Conservation (phyloP, 192 early-diverging fungal species). For the Umbelopsis sp. region DNA sequence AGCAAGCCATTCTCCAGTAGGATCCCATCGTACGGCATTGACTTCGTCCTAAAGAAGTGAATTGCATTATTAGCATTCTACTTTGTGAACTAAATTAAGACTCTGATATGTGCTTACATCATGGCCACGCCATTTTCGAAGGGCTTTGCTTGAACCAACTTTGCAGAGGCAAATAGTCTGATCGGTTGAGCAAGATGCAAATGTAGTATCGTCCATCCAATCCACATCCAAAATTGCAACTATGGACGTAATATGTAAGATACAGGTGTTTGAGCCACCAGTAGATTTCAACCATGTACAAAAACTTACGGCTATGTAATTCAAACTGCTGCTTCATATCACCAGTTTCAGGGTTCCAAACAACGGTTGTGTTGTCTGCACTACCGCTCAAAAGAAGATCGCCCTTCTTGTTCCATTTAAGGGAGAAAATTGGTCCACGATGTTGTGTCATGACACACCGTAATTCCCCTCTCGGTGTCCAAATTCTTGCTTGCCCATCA, state of each 20-base stretch:
- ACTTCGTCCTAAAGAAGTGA: slow-evolving; percentile 61
- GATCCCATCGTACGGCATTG: slow-evolving; percentile 79
- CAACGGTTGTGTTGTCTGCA: slow-evolving; percentile 77
- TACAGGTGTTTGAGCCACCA: background rate
- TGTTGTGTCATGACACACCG: slow-evolving; percentile 67
- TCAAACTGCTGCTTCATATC: slow-evolving; percentile 73
- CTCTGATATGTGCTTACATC: slow-evolving; percentile 38
- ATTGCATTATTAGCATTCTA: background rate
- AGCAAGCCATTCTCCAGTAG: slow-evolving; percentile 64
- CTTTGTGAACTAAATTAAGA: background rate
- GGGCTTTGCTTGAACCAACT: slow-evolving; percentile 66
- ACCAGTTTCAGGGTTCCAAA: slow-evolving; percentile 85
- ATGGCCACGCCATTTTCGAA: slow-evolving; percentile 80
- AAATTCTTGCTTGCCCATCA: slow-evolving; percentile 84
- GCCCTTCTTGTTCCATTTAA: slow-evolving; percentile 87
- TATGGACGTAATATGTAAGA: slow-evolving; percentile 15
- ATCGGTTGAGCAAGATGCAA: slow-evolving; percentile 89
- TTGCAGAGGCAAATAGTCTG: slow-evolving; percentile 80
- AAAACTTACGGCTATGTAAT: slow-evolving; percentile 58
- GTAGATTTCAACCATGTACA: background rate
- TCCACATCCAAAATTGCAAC: slow-evolving; percentile 83
- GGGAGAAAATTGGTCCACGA: slow-evolving; percentile 76
- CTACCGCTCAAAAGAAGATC: slow-evolving; percentile 73
- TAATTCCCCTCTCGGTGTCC: slow-evolving; percentile 71
- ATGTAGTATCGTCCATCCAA: slow-evolving; percentile 91